These are phyloP conservation scores for Otatea glauca DNA, from an alignment of 176 grass and related monocot species.

Conservation along the genomic window DNA sequence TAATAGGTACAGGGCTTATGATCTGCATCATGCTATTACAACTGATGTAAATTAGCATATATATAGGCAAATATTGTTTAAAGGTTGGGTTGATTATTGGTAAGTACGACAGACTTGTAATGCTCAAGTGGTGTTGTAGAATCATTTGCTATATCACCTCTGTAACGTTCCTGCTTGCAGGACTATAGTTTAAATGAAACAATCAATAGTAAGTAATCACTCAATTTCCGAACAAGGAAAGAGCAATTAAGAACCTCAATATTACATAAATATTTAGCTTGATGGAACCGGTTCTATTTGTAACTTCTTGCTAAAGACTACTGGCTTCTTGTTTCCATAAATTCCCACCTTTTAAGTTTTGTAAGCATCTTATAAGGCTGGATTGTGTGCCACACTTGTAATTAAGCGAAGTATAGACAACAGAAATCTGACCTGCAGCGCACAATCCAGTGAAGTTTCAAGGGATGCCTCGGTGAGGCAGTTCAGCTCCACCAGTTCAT, in stretches of 20 bases:
- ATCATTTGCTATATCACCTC: too few species aligned
- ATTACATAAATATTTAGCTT: conserved; percentile 23
- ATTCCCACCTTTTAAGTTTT: neutral
- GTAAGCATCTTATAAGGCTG: neutral
- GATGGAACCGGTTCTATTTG: conserved; percentile 1
- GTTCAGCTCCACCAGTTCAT: conserved; percentile 66
- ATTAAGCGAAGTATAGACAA: conserved; percentile 4
- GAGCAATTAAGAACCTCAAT: neutral
- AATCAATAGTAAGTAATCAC: neutral
- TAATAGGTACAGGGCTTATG: too few species aligned
- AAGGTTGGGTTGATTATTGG: too few species aligned
- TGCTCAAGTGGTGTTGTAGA: too few species aligned
- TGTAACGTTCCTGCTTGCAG: too few species aligned
- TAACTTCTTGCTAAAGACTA: neutral
- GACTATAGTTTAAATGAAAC: too few species aligned
- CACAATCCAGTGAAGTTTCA: conserved; percentile 75
- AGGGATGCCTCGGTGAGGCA: conserved; percentile 67
- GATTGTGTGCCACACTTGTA: neutral
- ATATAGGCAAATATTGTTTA: too few species aligned
- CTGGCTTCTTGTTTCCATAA: neutral
- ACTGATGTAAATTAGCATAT: too few species aligned
- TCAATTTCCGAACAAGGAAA: neutral
- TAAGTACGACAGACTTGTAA: too few species aligned
- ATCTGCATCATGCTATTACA: too few species aligned
- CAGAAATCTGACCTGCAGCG: conserved; percentile 63